Evolutionary conservation across 1,284 basidiomycete genomes (phyloP).

Genomic region (Tilletia setariae): DNA sequence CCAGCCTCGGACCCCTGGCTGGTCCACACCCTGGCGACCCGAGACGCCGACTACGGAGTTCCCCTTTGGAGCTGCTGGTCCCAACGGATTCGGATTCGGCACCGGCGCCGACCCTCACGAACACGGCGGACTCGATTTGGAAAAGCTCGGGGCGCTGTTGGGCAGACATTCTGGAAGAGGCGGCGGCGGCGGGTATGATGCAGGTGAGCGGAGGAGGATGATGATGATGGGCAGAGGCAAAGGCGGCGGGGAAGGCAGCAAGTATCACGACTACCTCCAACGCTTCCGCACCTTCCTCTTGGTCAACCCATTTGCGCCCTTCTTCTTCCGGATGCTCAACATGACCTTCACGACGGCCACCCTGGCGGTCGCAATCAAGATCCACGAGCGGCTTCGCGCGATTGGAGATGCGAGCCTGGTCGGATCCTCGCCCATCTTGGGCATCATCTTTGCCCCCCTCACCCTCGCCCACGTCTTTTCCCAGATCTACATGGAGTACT

Average conservation of each 20-base stretch:
- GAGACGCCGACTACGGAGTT: conserved; percentile 30
- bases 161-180: not conserved
- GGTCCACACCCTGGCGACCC: conserved; percentile 47
- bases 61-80: conserved; percentile 26
- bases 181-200: not conserved
- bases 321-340: conserved; percentile 81
- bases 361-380: conserved; percentile 73
- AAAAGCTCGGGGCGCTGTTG: not conserved
- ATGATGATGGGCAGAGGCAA: not conserved
- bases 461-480: conserved; percentile 77
- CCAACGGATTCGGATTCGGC: conserved; percentile 10
- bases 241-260: not conserved
- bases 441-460: conserved; percentile 79
- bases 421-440: conserved; percentile 75
- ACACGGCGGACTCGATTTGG: not conserved
- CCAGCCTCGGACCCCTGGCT: conserved; percentile 46
- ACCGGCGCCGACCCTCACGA: conserved; percentile 14
- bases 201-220: not conserved
- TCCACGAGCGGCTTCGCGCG: conserved; percentile 64
- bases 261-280: no score
- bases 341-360: conserved; percentile 75
- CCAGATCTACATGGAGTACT: conserved; percentile 66
- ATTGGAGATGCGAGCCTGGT: conserved; percentile 66
- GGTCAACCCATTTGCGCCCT: conserved; percentile 52
- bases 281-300: conserved; percentile 46